phyloP scores from a whole-genome alignment of 2,329 filamentous ascomycete species.

The Pseudogymnoascus sp. region DNA sequence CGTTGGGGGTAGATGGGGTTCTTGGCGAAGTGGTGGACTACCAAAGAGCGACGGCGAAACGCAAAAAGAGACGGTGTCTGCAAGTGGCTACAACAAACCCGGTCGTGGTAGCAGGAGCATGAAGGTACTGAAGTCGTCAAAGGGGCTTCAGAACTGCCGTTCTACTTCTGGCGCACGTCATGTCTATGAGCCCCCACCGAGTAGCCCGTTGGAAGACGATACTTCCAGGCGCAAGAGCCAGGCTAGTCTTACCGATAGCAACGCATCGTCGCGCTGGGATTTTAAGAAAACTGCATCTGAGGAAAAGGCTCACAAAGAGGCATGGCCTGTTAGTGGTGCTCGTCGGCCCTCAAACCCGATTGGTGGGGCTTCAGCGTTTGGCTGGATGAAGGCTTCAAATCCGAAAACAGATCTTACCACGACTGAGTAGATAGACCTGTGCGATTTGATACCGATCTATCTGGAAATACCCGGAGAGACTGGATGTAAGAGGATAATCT shows the following conservation, averaged over 20 bases:
- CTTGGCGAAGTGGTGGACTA: conserved; percentile 53
- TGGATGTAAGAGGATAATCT: background rate
- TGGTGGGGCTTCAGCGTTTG: conserved; percentile 87
- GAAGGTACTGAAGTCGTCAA: conserved; percentile 78
- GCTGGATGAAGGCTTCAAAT: conserved; percentile 67
- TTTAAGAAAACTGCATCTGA: conserved; percentile 38
- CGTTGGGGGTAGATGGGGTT: conserved; percentile 56
- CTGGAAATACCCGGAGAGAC: background rate
- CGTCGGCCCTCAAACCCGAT: conserved; percentile 69
- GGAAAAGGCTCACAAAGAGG: conserved; percentile 20
- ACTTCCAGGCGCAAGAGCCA: conserved; percentile 45
- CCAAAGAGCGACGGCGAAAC: conserved; percentile 19
- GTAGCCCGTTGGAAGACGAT: conserved; percentile 37
- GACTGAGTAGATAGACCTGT: conserved; percentile 10
- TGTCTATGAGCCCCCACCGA: conserved; percentile 43
- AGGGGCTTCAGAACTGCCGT: conserved; percentile 26
- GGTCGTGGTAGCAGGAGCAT: conserved; percentile 62
- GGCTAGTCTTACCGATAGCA: conserved; percentile 28
- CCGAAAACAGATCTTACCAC: conserved; percentile 29
- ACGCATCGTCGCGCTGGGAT: conserved; percentile 39
- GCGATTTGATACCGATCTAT: background rate
- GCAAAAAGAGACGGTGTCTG: conserved; percentile 25
- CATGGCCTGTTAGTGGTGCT: conserved; percentile 23
- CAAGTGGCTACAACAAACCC: conserved; percentile 58
- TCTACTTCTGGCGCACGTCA: conserved; percentile 34